Percentiles rank a stretch among this genome's conserved stretches.
phyloP scores from a whole-genome alignment of 2,329 filamentous ascomycete genomes.

The Botryotinia globosa region DNA sequence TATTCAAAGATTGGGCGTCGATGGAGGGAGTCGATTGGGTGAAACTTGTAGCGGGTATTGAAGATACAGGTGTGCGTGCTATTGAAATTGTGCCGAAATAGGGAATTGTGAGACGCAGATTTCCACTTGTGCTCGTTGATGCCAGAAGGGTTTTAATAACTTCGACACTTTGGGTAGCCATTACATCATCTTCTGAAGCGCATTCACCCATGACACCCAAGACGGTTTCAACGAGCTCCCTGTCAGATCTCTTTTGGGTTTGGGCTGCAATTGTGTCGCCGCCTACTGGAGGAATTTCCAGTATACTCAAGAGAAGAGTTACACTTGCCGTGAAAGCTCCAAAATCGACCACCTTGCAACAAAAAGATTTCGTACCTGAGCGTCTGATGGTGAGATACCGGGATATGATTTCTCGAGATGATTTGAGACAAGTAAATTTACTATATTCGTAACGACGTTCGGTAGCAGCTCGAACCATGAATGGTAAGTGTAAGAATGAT shows the following conservation, averaged over 20 bases:
- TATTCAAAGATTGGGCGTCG: not conserved
- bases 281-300: slow-evolving; percentile 25
- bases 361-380: slow-evolving; percentile 28
- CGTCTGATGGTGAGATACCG: slow-evolving; percentile 32
- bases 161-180: slow-evolving; percentile 33
- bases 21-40: not conserved
- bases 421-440: slow-evolving; percentile 36
- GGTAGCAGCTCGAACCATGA: slow-evolving; percentile 37
- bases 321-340: slow-evolving; percentile 34
- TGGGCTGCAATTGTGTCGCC: slow-evolving; percentile 23
- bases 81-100: slow-evolving; percentile 38
- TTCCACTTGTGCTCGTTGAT: slow-evolving; percentile 24
- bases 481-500: slow-evolving; percentile 35
- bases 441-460: slow-evolving; percentile 38
- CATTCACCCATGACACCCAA: slow-evolving; percentile 30
- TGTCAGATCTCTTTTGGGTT: slow-evolving; percentile 29
- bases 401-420: slow-evolving; percentile 34
- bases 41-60: not conserved
- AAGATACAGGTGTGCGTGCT: slow-evolving; percentile 17
- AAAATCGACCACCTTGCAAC: slow-evolving; percentile 37
- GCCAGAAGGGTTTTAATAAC: slow-evolving; percentile 36
- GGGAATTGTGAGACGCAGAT: slow-evolving; percentile 37
- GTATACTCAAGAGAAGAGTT: slow-evolving; percentile 33
- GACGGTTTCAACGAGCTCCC: slow-evolving; percentile 29
- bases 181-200: slow-evolving; percentile 25